phyloP scores from a whole-genome alignment of 2,329 filamentous ascomycete genomes.

The Scedosporium dehoogii region DNA sequence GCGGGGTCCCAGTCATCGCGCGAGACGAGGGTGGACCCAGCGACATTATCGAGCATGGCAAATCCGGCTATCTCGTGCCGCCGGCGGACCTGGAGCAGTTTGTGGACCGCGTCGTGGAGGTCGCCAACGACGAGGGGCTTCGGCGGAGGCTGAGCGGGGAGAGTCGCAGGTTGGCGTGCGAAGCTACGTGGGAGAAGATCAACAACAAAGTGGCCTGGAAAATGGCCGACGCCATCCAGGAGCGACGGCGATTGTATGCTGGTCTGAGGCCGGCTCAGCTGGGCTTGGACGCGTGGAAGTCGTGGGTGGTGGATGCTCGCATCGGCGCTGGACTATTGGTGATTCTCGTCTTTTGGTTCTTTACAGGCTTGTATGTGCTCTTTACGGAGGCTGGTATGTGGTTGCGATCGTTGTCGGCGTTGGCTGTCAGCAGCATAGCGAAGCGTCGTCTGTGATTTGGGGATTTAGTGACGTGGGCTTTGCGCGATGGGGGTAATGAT shows the following conservation, averaged over 20 bases:
- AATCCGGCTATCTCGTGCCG: constrained; percentile 50
- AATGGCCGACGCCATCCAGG: constrained; percentile 43
- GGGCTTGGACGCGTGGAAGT: neutral
- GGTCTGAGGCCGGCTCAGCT: neutral
- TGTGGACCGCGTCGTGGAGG: constrained; percentile 38
- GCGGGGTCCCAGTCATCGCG: constrained; percentile 58
- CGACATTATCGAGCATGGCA: constrained; percentile 51
- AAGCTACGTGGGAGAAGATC: constrained; percentile 62
- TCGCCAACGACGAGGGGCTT: constrained; percentile 34
- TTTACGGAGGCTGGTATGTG: constrained; percentile 36
- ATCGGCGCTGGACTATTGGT: constrained; percentile 34
- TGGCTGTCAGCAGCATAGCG: neutral
- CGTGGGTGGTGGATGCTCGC: constrained; percentile 30
- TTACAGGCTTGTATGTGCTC: constrained; percentile 37
- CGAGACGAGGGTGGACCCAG: constrained; percentile 60
- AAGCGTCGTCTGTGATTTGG: constrained; percentile 3
- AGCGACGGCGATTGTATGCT: constrained; percentile 17
- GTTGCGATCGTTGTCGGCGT: constrained; percentile 8
- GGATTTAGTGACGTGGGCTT: too few species aligned
- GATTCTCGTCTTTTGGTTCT: constrained; percentile 37
- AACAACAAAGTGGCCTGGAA: constrained; percentile 60
- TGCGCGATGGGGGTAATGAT: constrained; percentile 2
- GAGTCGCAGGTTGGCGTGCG: constrained; percentile 46
- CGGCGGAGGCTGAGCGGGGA: constrained; percentile 33
- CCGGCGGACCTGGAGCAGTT: constrained; percentile 51